Base-by-base conservation (phyloP, 1,139 yeast genomes). In the Hemisphaericaspora xylofermentans region DNA sequence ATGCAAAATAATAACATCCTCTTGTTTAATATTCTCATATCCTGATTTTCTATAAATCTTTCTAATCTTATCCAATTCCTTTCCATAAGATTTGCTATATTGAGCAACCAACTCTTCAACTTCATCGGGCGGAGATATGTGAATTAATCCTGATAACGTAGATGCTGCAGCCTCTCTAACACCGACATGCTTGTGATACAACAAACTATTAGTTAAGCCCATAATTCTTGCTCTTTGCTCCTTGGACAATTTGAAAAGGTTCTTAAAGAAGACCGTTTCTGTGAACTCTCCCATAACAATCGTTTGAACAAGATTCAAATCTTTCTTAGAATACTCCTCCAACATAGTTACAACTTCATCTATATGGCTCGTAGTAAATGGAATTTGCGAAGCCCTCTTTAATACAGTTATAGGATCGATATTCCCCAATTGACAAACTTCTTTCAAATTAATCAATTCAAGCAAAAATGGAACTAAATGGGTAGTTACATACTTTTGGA, bases 91-190 rank as follows among this genome's bases (percentile, higher is more conserved):
- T 13, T 42, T 42, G 28, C 57, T 60, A 43, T 56, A 63, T n/a
- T 47, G 43, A 5, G 42, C 39, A 13, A 72, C 68, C 9, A 69
- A 44, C 4, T 29, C 49, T 33, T 63, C 67, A 10, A 82, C 76
- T 40, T 83, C 87, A 9, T 67, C 62, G 1, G 76, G 75, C 1
- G 88, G 79, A n/a, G 87, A 76, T 45, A 88, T 82, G 53, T 93
- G 89, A 35, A 93, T 77, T 49, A 93, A 77, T 7, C 95, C 93
- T 1, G 96, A 78, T 22, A 94, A 69, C 0, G 93, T 86, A 6
- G 74, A 73, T 0, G 95, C 81, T 1, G 94, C 89, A 4, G 81
- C 70, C 43, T 82, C 87, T 43, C 98, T 72, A 1, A 93, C 87
- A 46, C 88, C 95, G 15, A 85, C 73, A 64, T 61, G 80, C 75